Evolutionary conservation across 805 yeast genomes (phyloP).

Genomic region (Sugiyamaella lignohabitans): DNA sequence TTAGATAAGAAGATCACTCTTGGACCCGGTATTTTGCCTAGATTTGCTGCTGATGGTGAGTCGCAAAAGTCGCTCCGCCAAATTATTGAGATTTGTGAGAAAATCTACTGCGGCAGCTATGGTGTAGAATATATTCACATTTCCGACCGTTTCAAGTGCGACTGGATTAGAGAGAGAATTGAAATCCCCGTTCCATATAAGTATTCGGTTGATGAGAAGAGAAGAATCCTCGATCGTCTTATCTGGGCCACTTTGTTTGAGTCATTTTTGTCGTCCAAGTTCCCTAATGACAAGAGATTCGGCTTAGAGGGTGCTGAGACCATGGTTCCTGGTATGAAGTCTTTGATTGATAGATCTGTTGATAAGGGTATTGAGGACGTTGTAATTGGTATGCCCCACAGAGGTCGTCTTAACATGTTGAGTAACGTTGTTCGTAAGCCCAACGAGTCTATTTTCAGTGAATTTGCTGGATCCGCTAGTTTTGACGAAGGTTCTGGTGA

Average conservation of each 20-base stretch:
- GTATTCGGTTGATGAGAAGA: conserved; percentile 81
- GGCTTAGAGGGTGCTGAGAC: conserved; percentile 99
- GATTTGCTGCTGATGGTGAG: conserved; percentile 66
- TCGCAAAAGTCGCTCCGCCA: conserved; percentile 69
- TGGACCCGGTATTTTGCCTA: conserved; percentile 96
- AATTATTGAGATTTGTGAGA: conserved; percentile 70
- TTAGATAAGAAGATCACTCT: conserved; percentile 74
- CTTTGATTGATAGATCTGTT: conserved; percentile 88
- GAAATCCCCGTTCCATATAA: conserved; percentile 86
- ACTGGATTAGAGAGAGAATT: conserved; percentile 95
- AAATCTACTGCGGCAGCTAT: conserved; percentile 76
- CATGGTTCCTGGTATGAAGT: conserved; percentile 93
- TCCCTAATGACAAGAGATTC: conserved; percentile 97
- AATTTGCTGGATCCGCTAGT: conserved; percentile 85
- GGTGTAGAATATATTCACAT: conserved; percentile 97
- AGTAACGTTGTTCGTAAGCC: conserved; percentile 98
- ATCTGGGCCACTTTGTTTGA: conserved; percentile 97
- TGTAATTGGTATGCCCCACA: conserved; percentile 98
- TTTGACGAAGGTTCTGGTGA: conserved; percentile 98
- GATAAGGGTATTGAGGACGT: conserved; percentile 85
- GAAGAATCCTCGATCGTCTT: conserved; percentile 92
- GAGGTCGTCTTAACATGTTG: conserved; percentile 97
- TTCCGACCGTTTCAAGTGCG: conserved; percentile 91
- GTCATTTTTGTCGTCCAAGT: conserved; percentile 84
- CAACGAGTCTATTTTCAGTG: conserved; percentile 94